Conservation (phyloP, 2,329 filamentous ascomycete species). For the Aspergillus sp. region DNA sequence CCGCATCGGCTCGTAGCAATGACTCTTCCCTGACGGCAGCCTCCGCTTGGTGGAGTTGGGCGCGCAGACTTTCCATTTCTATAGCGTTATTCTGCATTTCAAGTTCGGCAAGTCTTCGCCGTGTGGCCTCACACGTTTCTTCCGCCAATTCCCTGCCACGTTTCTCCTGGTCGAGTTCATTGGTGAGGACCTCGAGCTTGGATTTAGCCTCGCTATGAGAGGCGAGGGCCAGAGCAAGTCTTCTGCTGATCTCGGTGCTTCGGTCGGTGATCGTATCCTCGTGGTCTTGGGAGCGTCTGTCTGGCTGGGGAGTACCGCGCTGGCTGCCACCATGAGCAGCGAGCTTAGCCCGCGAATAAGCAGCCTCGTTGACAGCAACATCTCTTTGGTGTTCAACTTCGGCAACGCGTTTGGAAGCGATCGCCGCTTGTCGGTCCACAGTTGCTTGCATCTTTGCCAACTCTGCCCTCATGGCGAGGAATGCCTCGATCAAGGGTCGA, state of each 20-base stretch:
- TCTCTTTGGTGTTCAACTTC: slow-evolving; percentile 95
- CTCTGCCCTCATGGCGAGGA: slow-evolving; percentile 87
- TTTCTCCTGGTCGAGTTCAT: slow-evolving; percentile 77
- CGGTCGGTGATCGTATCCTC: slow-evolving; percentile 62
- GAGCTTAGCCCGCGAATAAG: slow-evolving; percentile 90
- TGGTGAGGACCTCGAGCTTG: slow-evolving; percentile 66
- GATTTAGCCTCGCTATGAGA: slow-evolving; percentile 77
- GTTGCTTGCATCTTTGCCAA: slow-evolving; percentile 84
- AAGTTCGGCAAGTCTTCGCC: slow-evolving; percentile 79
- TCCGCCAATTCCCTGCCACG: slow-evolving; percentile 81
- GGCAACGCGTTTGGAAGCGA: slow-evolving; percentile 85
- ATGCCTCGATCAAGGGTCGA: slow-evolving; percentile 84
- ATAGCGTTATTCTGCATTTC: slow-evolving; percentile 80
- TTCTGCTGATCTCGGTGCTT: slow-evolving; percentile 72
- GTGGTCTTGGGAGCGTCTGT: slow-evolving; percentile 52
- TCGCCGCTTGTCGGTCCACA: slow-evolving; percentile 81
- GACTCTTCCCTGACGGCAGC: slow-evolving; percentile 78
- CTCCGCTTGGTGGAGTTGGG: slow-evolving; percentile 79
- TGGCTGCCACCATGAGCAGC: slow-evolving; percentile 76
- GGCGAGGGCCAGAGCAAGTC: slow-evolving; percentile 77
- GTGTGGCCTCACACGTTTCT: slow-evolving; percentile 78
- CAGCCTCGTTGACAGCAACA: slow-evolving; percentile 88
- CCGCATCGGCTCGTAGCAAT: slow-evolving; percentile 72
- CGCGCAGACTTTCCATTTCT: slow-evolving; percentile 81
- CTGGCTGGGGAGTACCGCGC: slow-evolving; percentile 54